A percentile compares a stretch with the other conserved stretches of the same genome.
phyloP scores from a whole-genome alignment of 2,329 filamentous ascomycete genomes.

The Conoideocrella luteorostrata region DNA sequence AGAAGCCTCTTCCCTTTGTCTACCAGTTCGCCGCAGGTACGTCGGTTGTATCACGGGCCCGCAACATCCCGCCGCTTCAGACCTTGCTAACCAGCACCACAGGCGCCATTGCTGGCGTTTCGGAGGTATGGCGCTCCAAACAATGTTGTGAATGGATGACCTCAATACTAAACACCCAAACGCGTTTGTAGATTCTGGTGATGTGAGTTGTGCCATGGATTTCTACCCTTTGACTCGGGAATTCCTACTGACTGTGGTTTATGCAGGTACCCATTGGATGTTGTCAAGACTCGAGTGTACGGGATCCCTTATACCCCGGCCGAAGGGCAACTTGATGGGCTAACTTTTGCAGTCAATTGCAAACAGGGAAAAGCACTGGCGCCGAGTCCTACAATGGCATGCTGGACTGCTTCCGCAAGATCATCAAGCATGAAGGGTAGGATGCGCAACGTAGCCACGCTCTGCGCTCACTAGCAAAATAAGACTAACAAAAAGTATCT shows the following conservation, averaged over 20 bases:
- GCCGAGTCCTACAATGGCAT: slow-evolving; percentile 92
- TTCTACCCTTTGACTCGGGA: background rate
- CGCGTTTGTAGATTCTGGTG: slow-evolving; percentile 62
- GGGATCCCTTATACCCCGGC: slow-evolving; percentile 25
- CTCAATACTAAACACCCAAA: background rate
- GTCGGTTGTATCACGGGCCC: slow-evolving; percentile 26
- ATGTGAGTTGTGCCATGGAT: slow-evolving; percentile 53
- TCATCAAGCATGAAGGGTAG: slow-evolving; percentile 91
- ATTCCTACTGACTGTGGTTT: slow-evolving; percentile 14
- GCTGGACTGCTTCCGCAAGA: slow-evolving; percentile 97
- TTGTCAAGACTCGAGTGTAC: slow-evolving; percentile 96
- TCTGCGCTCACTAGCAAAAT: background rate
- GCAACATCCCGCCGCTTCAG: background rate
- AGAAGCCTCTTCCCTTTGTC: slow-evolving; percentile 78
- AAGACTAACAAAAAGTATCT: slow-evolving; percentile 1
- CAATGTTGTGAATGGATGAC: background rate
- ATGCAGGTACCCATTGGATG: slow-evolving; percentile 98
- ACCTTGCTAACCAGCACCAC: slow-evolving; percentile 10
- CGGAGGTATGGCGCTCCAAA: slow-evolving; percentile 58
- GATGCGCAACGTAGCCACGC: slow-evolving; percentile 16
- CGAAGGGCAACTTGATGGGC: slow-evolving; percentile 8
- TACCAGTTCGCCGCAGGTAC: slow-evolving; percentile 93
- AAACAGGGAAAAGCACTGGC: slow-evolving; percentile 65
- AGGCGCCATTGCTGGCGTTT: slow-evolving; percentile 95
- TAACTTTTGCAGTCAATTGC: slow-evolving; percentile 63